Evolutionary conservation across 2,329 filamentous ascomycete genomes (phyloP), one percentile per base, ranked within the genome.

Genomic region (Botrytis squamosa): DNA sequence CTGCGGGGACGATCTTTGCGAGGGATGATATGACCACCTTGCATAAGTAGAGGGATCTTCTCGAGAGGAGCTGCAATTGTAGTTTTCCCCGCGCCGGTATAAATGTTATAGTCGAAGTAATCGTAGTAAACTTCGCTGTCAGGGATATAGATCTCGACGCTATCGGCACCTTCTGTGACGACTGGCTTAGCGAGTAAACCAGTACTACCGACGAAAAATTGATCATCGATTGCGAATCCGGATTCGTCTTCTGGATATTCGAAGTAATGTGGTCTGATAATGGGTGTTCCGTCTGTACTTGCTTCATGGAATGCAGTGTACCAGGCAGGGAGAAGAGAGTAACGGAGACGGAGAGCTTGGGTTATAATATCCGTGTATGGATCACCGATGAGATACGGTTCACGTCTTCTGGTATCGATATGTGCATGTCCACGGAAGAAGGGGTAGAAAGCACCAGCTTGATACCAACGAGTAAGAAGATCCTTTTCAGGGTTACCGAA

Each of bases 371-470:
- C 87, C 5, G 90, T 93, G 83, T 97, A 94, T 0, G 95, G 94
- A 75, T 96, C 92, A 18, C 93, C 92, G 18, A 91, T 87, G 74
- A 98, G 86, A 81, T 98, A 99, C 4, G 96, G 96, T 84, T 99
- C 96, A 70, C 96, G 92, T 40, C 96, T 92, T 64, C 96, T 93
- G 57, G 96, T 93, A 81, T 99, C 96, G 75, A 98, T 98, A 83
- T 99, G 96, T 10, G 96, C 96, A 81, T 99, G 96, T 2, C 90
- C 96, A 75, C 96, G 93, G 92, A 98, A 97, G 86, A 98, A 99
- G 12, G 96, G 96, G 82, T 98, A 98, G 86, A 97, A 99, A 73
- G 93, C 93, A 75, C 96, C 96, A 49, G 95, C 90, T 83, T 99
- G 96, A 84, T 97, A 99, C 96, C 96, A 99, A 57, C 96, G 91